Evolutionary conservation across 768 basidiomycete species (phyloP).

Genomic region (Piloderma croceum): DNA sequence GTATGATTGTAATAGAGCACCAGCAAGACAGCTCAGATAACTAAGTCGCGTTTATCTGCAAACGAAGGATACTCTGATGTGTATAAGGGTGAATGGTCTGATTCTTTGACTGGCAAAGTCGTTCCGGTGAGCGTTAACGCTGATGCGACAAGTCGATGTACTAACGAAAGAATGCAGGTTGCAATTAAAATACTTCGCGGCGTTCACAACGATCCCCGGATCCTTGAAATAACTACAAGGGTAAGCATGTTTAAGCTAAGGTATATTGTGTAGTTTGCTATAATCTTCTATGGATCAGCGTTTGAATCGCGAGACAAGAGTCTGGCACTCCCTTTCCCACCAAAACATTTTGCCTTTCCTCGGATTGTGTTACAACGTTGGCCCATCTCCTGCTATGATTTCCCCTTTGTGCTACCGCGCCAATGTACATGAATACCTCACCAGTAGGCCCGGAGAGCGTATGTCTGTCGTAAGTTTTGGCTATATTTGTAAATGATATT

Average conservation of each 20-base stretch:
- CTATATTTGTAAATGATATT: too few species aligned
- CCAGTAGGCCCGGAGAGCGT: too few species aligned
- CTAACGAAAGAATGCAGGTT: constrained; percentile 5
- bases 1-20: constrained; percentile 14
- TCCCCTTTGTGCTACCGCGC: background rate
- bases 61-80: background rate
- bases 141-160: background rate
- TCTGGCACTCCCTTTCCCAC: constrained; percentile 13
- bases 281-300: constrained; percentile 3
- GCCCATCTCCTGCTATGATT: constrained; percentile 8
- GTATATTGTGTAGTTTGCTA: background rate
- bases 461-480: too few species aligned
- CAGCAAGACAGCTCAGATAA: too few species aligned
- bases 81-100: background rate
- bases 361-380: constrained; percentile 2
- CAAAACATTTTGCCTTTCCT: constrained; percentile 12
- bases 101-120: too few species aligned
- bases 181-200: constrained; percentile 16
- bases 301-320: constrained; percentile 10
- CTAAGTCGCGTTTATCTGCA: too few species aligned
- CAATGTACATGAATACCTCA: too few species aligned
- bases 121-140: too few species aligned
- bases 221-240: background rate
- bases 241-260: background rate
- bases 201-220: constrained; percentile 1